Evolutionary conservation across 2,329 filamentous ascomycete species (phyloP).

Genomic region (Epichloe hybrida): DNA sequence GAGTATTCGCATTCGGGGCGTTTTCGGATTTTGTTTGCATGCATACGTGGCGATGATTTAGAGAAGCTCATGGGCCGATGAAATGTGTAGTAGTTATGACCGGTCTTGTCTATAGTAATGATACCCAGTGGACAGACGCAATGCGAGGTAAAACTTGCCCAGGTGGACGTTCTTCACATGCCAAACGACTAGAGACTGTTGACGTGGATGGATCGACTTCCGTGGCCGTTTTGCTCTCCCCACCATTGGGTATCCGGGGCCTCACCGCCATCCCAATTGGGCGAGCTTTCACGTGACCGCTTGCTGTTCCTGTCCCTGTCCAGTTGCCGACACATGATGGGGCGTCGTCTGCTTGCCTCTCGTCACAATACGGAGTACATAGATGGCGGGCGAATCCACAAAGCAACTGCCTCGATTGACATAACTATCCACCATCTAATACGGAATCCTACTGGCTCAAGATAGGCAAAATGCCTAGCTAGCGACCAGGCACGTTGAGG

Average conservation of each 20-base stretch:
- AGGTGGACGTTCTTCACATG: no score
- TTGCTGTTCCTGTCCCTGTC: constrained; percentile 1
- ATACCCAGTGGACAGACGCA: constrained; percentile 1
- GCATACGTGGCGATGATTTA: background rate
- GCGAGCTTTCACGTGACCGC: constrained; percentile 1
- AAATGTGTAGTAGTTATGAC: background rate
- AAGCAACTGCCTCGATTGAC: no score
- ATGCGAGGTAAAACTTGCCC: no score
- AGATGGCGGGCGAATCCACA: no score
- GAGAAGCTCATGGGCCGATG: background rate
- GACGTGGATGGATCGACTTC: no score
- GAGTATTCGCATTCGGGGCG: background rate
- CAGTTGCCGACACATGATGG: background rate
- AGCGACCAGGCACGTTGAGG: no score
- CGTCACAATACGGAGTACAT: no score
- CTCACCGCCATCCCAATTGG: constrained; percentile 3
- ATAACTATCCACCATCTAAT: background rate
- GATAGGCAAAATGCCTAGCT: no score
- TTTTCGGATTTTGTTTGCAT: background rate
- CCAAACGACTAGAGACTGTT: no score
- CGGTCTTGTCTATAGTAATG: constrained; percentile 3
- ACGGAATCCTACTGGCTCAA: background rate
- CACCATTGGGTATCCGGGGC: no score
- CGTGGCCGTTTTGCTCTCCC: no score
- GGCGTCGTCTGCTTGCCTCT: no score